These are phyloP conservation scores for Mariannaea sp. DNA, from an alignment of 2,329 filamentous ascomycete species.

Conservation along the genomic window DNA sequence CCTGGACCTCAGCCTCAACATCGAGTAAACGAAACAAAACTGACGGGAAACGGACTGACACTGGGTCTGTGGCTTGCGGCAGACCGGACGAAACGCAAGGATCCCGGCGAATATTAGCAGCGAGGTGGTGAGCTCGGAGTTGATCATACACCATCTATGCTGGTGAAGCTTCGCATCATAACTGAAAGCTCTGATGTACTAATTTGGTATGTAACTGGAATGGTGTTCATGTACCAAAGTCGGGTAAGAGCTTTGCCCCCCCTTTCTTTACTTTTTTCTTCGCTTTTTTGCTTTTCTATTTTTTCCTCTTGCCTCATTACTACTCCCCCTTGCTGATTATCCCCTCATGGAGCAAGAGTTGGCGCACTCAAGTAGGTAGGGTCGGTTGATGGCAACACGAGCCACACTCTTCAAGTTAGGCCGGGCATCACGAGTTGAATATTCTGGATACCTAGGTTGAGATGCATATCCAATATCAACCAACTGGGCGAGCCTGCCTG, in stretches of 20 bases:
- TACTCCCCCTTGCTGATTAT: not conserved
- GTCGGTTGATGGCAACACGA: conserved; percentile 14
- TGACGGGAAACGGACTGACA: not conserved
- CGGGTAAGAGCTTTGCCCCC: too few species aligned
- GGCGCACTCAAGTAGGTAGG: conserved; percentile 1
- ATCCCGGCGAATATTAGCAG: too few species aligned
- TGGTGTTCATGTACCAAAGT: conserved; percentile 15
- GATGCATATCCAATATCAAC: too few species aligned
- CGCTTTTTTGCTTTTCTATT: not conserved
- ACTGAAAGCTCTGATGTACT: too few species aligned
- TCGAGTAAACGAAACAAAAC: conserved; percentile 11
- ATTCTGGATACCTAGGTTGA: conserved; percentile 9
- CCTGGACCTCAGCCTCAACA: too few species aligned
- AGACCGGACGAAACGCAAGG: conserved; percentile 9
- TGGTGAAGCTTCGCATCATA: too few species aligned
- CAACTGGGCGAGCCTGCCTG: conserved; percentile 3
- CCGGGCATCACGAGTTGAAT: conserved; percentile 12
- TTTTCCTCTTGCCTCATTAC: too few species aligned
- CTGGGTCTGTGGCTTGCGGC: not conserved
- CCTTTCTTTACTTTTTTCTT: too few species aligned
- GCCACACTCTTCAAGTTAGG: conserved; percentile 17
- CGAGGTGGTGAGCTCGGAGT: too few species aligned
- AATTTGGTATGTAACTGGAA: conserved; percentile 7
- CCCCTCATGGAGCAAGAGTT: conserved; percentile 3
- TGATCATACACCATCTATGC: too few species aligned